Evolutionary conservation across 1,284 basidiomycete genomes (phyloP), one percentile per base, ranked within the genome.

Genomic region (Coriolopsis trogii): DNA sequence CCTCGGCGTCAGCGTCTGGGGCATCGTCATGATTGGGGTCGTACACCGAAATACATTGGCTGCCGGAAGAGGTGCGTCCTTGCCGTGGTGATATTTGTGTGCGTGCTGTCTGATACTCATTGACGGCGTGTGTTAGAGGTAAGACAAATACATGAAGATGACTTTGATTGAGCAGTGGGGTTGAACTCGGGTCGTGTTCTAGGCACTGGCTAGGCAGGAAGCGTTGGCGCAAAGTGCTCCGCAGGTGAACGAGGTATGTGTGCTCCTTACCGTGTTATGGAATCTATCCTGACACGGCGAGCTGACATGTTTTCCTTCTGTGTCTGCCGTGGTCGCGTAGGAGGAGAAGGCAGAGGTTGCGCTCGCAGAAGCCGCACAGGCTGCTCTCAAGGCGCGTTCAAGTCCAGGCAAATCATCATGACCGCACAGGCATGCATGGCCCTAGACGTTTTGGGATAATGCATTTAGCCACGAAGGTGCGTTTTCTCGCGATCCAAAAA

Each of bases 21-120:
- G 66, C 2, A 31, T 65, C 16, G 63, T 63, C 42, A 65, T 63
- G 63, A 69, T 67, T 20, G 67, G 65, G 8, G 58, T 61, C n/a
- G 63, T 66, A 9, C 67, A 69, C 48, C 56, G 58, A 28, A 59
- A 67, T 28, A 69, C 62, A 6, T n/a, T 69, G 42, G 47, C 39
- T 45, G 59, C 64, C 15, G 66, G 67, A 16, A 55, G 56, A 63
- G 66, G 66, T 67, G 50, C 43, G 63, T 60, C 6, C 26, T 13
- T 16, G 13, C 31, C 13, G 13, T 30, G 13, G 13, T n/a, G n/a
- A 30, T 33, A 16, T 33, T 33, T 7, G n/a, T 18, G 13, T 18
- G 9, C 15, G 33, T 18, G n/a, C 10, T 16, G n/a, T 16, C 33
- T 34, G 33, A 34, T 8, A 16, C 24, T 25, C 18, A 9, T 31